Base-by-base conservation (phyloP, 1,284 basidiomycete genomes). In the Austropuccinia psidii region DNA sequence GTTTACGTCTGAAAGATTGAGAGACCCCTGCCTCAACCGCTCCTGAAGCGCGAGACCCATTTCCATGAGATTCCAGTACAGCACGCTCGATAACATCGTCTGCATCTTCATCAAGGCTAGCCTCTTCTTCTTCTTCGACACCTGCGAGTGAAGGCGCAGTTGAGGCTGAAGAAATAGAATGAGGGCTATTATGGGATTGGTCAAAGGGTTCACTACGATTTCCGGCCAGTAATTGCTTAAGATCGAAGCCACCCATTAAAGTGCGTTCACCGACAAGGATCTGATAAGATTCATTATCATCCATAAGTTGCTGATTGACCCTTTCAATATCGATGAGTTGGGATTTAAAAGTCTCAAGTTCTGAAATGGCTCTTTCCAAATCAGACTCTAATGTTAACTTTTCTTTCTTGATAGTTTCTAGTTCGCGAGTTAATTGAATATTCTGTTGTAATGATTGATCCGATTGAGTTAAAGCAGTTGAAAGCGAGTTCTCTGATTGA, bases 231-330 rank as follows among this genome's bases (percentile, higher is more conserved):
- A 87, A 57, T 75, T 76, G 68, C 39, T 64, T 41, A 29, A 70
- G 29, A 41, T 67, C 8, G 80, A 81, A 67, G 84, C 84, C 49
- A 1, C 93, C 93, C 76, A 85, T 92, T 49, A 97, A 83, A 0
- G 93, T 96, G 82, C 86, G 88, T 82, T 96, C 92, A 74, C 90
- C 85, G 33, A 96, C 83, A 54, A 97, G 84, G 75, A 93, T 90
- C 84, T 94, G 92, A 83, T 92, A 97, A 60, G 90, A 90, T 81
- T 95, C 92, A 80, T 95, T 96, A 78, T 96, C 93, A 80, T 96
- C 93, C 80, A 80, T 77, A 11, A 84, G 75, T 49, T 76, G 74
- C 41, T 47, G 27, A 45, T 69, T 74, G 11, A 75, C 60, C 41
- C 70, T 45, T 73, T 64, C 60, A 13, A 61, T 43, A 43, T 73